Conservation (phyloP, 164 flowering plant species). For the Vitis amurensis region DNA sequence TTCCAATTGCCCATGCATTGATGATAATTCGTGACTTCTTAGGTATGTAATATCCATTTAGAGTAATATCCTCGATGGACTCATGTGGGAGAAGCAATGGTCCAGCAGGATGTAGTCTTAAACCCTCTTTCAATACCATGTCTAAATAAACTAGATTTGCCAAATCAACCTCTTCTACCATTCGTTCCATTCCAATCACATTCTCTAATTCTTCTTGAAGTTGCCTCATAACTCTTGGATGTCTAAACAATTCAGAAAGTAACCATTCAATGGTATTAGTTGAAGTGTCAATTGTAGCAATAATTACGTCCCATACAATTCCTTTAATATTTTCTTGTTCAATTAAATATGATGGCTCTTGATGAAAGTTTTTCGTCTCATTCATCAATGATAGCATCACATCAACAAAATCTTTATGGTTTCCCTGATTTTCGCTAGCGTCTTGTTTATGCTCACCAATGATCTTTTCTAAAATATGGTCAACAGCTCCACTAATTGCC, state of each 20-base stretch:
- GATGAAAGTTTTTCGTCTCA: background rate
- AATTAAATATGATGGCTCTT: background rate
- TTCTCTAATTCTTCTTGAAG: conserved; percentile 20
- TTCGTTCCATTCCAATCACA: conserved; percentile 16
- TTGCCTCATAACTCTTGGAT: conserved; percentile 9
- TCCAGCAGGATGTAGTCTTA: conserved; percentile 34
- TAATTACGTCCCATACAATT: background rate
- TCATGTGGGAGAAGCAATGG: conserved; percentile 35
- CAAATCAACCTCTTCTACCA: conserved; percentile 30
- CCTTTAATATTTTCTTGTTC: background rate
- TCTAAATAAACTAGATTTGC: conserved; percentile 21
- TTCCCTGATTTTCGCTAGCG: background rate
- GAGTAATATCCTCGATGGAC: conserved; percentile 19
- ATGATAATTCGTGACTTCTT: conserved; percentile 22
- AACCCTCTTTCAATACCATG: conserved; percentile 34
- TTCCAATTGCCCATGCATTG: conserved; percentile 30
- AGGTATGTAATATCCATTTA: conserved; percentile 22
- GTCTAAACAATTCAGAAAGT: too few relatives aligned
- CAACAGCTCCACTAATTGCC: background rate
- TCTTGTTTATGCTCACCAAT: conserved; percentile 16
- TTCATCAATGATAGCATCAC: conserved; percentile 11
- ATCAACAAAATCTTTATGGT: conserved; percentile 11
- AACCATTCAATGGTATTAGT: too few relatives aligned
- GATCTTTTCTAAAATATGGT: conserved; percentile 14
- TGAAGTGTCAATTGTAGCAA: too few relatives aligned